Conservation (phyloP, 2,329 filamentous ascomycete species). For the Aspergillus pseudotamarii region DNA sequence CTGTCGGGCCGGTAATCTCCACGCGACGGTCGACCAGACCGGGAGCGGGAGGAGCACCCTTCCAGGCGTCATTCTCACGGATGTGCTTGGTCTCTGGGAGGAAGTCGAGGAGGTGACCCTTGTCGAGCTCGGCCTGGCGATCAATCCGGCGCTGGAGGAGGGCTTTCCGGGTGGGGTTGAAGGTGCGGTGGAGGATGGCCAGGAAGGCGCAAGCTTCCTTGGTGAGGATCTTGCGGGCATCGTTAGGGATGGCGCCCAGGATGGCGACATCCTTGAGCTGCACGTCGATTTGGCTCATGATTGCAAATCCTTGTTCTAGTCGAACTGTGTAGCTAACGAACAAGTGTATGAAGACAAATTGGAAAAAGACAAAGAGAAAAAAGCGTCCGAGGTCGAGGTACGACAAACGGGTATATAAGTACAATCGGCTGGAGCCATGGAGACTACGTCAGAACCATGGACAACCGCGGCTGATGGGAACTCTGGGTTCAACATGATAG, state of each 20-base stretch:
- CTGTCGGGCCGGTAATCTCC: conserved; percentile 96
- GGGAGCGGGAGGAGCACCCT: conserved; percentile 84
- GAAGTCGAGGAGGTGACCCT: conserved; percentile 87
- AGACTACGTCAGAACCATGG: conserved; percentile 22
- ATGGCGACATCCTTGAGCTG: conserved; percentile 88
- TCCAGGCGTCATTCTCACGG: conserved; percentile 92
- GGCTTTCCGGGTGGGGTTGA: conserved; percentile 84
- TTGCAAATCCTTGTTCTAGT: background rate
- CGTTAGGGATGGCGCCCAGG: conserved; percentile 75
- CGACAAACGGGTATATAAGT: conserved; percentile 5
- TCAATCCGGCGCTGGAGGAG: conserved; percentile 83
- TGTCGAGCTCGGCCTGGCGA: conserved; percentile 91
- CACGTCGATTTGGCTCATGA: conserved; percentile 70
- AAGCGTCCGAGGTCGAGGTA: background rate
- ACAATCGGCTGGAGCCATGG: conserved; percentile 11
- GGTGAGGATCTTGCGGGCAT: conserved; percentile 87
- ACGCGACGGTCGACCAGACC: conserved; percentile 91
- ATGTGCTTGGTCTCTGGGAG: conserved; percentile 94
- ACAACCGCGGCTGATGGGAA: conserved; percentile 29
- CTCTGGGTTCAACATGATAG: conserved; percentile 5
- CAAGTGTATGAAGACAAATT: background rate
- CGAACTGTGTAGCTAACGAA: conserved; percentile 10
- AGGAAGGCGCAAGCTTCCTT: conserved; percentile 90
- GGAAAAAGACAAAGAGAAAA: conserved; percentile 11
- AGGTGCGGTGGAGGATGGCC: conserved; percentile 89